Evolutionary conservation across 495 filamentous ascomycete genomes (phyloP).

Genomic region (Penicillium lividum): DNA sequence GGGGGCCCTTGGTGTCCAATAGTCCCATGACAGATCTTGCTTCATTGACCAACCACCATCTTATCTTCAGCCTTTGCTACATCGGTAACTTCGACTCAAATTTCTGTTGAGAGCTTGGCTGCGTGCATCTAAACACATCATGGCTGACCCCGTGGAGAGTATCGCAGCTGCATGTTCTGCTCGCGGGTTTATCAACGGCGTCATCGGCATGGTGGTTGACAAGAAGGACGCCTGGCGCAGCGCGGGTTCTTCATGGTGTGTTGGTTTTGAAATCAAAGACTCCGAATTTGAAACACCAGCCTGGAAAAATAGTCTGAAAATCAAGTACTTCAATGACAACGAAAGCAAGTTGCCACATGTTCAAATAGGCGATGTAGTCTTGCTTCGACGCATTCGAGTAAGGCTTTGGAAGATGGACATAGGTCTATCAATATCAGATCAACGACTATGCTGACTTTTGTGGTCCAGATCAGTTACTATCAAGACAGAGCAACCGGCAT

Average conservation of each 20-base stretch:
- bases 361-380: constrained; percentile 46
- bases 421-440: neutral
- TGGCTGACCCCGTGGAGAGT: constrained; percentile 29
- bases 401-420: constrained; percentile 8
- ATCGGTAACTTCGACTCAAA: neutral
- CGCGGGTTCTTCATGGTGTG: constrained; percentile 36
- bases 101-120: neutral
- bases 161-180: constrained; percentile 38
- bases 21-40: constrained; percentile 5
- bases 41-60: constrained; percentile 2
- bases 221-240: constrained; percentile 30
- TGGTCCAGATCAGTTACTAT: constrained; percentile 27
- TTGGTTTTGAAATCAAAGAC: constrained; percentile 55
- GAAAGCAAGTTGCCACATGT: constrained; percentile 39
- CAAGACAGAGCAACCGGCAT: constrained; percentile 29
- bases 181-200: constrained; percentile 32
- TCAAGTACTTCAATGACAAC: constrained; percentile 52
- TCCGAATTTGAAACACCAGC: constrained; percentile 29
- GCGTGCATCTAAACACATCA: constrained; percentile 1
- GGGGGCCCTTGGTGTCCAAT: neutral
- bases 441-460: neutral
- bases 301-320: constrained; percentile 44
- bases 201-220: constrained; percentile 55
- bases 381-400: constrained; percentile 46
- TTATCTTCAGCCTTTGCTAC: neutral